Conservation (phyloP, 805 yeast species). For the Ogataea salicorniae region DNA sequence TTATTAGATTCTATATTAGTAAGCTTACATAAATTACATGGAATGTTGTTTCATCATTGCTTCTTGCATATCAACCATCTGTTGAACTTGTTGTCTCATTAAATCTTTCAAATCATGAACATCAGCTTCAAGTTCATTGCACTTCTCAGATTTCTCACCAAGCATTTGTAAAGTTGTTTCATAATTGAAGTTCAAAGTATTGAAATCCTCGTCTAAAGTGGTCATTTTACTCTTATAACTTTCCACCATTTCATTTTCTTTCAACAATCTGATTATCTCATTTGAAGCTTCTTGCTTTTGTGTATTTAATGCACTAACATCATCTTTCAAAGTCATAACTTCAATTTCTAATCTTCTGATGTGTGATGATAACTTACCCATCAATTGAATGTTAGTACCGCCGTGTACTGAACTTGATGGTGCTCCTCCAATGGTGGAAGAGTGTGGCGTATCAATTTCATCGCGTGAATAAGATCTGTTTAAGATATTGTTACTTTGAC, state of each 20-base stretch:
- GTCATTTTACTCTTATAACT: slow-evolving; percentile 25
- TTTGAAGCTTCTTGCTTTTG: slow-evolving; percentile 66
- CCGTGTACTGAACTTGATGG: slow-evolving; percentile 12
- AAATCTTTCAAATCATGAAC: slow-evolving; percentile 84
- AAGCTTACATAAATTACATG: neutral
- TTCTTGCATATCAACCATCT: slow-evolving; percentile 64
- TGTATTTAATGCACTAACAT: slow-evolving; percentile 42
- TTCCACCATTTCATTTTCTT: slow-evolving; percentile 45
- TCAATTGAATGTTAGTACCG: slow-evolving; percentile 47
- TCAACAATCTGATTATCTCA: slow-evolving; percentile 58
- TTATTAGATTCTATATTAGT: neutral
- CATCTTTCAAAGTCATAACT: slow-evolving; percentile 57
- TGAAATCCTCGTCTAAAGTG: slow-evolving; percentile 17
- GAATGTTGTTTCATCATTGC: slow-evolving; percentile 4
- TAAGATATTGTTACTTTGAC: slow-evolving; percentile 6
- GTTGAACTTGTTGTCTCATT: slow-evolving; percentile 79
- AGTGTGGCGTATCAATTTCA: slow-evolving; percentile 19
- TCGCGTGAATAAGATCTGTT: slow-evolving; percentile 14
- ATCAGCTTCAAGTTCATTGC: slow-evolving; percentile 82
- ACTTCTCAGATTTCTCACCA: slow-evolving; percentile 84
- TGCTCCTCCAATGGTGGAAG: slow-evolving; percentile 20
- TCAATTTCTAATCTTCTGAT: slow-evolving; percentile 81
- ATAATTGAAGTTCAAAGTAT: slow-evolving; percentile 17
- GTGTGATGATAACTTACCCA: slow-evolving; percentile 69
- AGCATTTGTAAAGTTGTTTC: slow-evolving; percentile 59